Evolutionary conservation across 2,329 filamentous ascomycete genomes (phyloP).

Genomic region (Penicillium sp.): DNA sequence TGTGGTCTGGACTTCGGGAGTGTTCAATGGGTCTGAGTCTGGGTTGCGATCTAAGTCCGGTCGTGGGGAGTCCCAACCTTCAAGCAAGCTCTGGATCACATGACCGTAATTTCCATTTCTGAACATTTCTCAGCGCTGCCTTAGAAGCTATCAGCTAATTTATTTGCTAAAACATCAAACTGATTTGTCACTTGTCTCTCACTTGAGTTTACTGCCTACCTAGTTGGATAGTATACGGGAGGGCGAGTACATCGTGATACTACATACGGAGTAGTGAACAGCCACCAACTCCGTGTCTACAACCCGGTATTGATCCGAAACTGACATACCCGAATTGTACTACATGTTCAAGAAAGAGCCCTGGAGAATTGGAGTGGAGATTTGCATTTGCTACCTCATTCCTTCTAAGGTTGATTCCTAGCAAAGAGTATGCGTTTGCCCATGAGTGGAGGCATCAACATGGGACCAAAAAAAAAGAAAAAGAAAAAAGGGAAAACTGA

Average conservation of each 20-base stretch:
- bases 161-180: too few relatives aligned
- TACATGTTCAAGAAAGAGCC: neutral
- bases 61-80: neutral
- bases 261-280: too few relatives aligned
- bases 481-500: neutral
- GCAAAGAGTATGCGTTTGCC: neutral
- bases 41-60: constrained; percentile 4
- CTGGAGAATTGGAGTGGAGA: constrained; percentile 20
- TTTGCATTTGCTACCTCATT: constrained; percentile 11
- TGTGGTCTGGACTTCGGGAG: neutral
- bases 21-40: constrained; percentile 4
- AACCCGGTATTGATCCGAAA: too few relatives aligned
- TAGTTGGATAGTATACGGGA: too few relatives aligned
- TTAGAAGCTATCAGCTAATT: too few relatives aligned
- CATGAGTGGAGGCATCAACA: constrained; percentile 3
- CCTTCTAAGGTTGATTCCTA: neutral
- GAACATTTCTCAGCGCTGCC: neutral
- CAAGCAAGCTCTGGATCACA: constrained; percentile 2
- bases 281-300: too few relatives aligned
- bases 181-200: too few relatives aligned
- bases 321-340: too few relatives aligned
- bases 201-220: neutral
- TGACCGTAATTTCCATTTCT: neutral
- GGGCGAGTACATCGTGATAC: too few relatives aligned
- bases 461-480: constrained; percentile 4